A percentile compares a stretch with the other conserved stretches of the same genome.
phyloP scores from a whole-genome alignment of 2,329 filamentous ascomycete species.

The Purpureocillium takamizusanense region DNA sequence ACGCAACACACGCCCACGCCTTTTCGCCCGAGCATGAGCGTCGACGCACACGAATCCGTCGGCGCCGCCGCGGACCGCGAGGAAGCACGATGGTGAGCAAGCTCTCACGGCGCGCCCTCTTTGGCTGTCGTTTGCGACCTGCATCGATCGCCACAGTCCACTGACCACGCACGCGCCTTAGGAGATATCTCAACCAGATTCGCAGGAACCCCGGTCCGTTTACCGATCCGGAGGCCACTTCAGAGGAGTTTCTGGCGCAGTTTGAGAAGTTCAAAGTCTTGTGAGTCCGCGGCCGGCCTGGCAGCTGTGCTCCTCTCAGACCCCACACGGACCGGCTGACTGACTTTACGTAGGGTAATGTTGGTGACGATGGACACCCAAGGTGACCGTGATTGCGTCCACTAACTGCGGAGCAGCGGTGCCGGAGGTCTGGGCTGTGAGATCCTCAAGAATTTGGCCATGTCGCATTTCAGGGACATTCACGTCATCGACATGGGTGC shows the following conservation, averaged over 20 bases:
- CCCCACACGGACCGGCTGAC: neutral
- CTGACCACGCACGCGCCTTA: slow-evolving; percentile 21
- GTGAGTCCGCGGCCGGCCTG: slow-evolving; percentile 33
- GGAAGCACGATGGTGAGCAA: slow-evolving; percentile 26
- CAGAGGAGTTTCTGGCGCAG: slow-evolving; percentile 41
- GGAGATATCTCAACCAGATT: slow-evolving; percentile 78
- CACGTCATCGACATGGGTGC: slow-evolving; percentile 97
- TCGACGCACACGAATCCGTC: slow-evolving; percentile 9
- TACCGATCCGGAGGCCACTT: slow-evolving; percentile 54
- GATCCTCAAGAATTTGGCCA: slow-evolving; percentile 89
- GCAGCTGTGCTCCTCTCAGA: too few species aligned
- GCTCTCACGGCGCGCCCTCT: slow-evolving; percentile 1
- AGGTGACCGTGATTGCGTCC: neutral
- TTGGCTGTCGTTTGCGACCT: neutral
- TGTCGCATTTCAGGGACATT: slow-evolving; percentile 93
- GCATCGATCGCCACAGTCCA: neutral
- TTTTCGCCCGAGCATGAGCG: slow-evolving; percentile 13
- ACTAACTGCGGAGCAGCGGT: slow-evolving; percentile 46
- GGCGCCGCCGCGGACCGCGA: slow-evolving; percentile 11
- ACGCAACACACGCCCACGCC: neutral
- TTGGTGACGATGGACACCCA: slow-evolving; percentile 22
- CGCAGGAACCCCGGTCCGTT: slow-evolving; percentile 72
- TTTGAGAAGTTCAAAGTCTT: slow-evolving; percentile 68
- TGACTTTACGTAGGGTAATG: slow-evolving; percentile 37
- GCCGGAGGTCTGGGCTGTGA: slow-evolving; percentile 93